Base-by-base conservation (phyloP, 441 rosid genomes). In the Breynia disticha region DNA sequence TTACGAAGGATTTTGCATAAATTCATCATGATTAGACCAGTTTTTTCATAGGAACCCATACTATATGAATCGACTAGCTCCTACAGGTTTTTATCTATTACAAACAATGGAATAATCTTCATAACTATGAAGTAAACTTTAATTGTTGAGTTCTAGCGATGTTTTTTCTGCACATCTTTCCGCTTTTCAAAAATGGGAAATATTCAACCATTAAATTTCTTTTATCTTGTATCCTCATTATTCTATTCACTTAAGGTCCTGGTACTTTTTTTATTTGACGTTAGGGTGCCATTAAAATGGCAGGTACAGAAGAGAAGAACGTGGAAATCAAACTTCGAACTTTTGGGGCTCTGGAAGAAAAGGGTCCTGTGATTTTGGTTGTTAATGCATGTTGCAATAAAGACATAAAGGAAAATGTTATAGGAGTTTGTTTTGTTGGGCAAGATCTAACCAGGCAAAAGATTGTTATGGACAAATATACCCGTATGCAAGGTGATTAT, bases 361-460 rank as follows among this genome's bases (percentile, higher is more conserved):
- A 63, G 24, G 74, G 78, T 59, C 84, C 93, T 13, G 54, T 83
- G 19, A 56, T 65, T 53, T 67, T 88, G 66, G 70, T 81, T 41
- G 83, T 82, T 62, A 88, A 80, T 66, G 78, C 87, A 50, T 88
- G 97, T 71, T 80, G 86, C 73, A 86, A 80, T 69, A 74, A 82
- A 64, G 93, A 81, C 60, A 52, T 56, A 16, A 59, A 52, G 62
- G 83, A 69, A 54, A 82, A 73, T 53, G 73, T 88, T 50, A 72
- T 67, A 47, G 97, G 97, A 20, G 72, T 86, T 56, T 88, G 97
- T 73, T 86, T 88, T 52, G 73, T 83, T 55, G 97, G 81, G 52
- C 97, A 88, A 78, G 95, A 86, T 71, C 64, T 86, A 48, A 86
- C 90, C 0, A 78, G 78, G 17, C 83, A 88, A 56, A 88, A 74